A percentile compares a stretch with the other conserved stretches of the same genome.
These are phyloP conservation scores for Sugiyamaella grinbergsii DNA, from an alignment of 1,139 yeast genomes.

Conservation along the genomic window DNA sequence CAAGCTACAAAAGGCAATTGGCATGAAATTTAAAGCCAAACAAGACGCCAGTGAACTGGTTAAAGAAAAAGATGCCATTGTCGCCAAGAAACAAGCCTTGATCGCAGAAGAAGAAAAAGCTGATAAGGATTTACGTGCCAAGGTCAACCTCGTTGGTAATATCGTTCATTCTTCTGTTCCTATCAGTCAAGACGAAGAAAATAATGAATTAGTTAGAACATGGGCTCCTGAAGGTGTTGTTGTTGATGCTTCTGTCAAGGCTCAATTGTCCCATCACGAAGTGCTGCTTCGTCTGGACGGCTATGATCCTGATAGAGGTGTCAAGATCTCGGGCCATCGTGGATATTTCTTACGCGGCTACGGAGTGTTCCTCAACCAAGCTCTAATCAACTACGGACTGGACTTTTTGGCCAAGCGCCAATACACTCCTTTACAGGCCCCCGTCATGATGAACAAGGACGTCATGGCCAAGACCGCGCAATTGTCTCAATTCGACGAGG, in stretches of 20 bases:
- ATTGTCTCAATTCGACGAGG: constrained; percentile 96
- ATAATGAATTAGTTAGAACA: constrained; percentile 81
- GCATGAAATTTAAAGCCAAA: constrained; percentile 87
- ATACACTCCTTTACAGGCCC: constrained; percentile 93
- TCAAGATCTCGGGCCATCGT: constrained; percentile 96
- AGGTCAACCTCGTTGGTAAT: constrained; percentile 91
- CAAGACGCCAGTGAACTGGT: constrained; percentile 88
- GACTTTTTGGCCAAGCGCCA: constrained; percentile 77
- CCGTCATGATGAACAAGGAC: constrained; percentile 99
- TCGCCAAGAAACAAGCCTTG: constrained; percentile 66
- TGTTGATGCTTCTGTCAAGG: constrained; percentile 60
- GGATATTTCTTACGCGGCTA: constrained; percentile 93
- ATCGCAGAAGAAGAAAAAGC: constrained; percentile 73
- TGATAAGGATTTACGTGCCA: constrained; percentile 69
- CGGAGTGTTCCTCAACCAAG: constrained; percentile 98
- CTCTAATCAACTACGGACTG: constrained; percentile 93
- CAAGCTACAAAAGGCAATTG: constrained; percentile 89
- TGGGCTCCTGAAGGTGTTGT: constrained; percentile 76
- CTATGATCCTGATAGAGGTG: constrained; percentile 98
- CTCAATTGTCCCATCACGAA: constrained; percentile 91
- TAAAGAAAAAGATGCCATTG: constrained; percentile 74
- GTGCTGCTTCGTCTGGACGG: constrained; percentile 92
- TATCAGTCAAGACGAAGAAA: constrained; percentile 82
- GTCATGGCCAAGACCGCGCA: constrained; percentile 99
- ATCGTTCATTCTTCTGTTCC: constrained; percentile 91